Percentiles rank a stretch among this genome's conserved stretches.
Conservation (phyloP, 352 stramenopile genomes). For the Phytophthora cryptogea region DNA sequence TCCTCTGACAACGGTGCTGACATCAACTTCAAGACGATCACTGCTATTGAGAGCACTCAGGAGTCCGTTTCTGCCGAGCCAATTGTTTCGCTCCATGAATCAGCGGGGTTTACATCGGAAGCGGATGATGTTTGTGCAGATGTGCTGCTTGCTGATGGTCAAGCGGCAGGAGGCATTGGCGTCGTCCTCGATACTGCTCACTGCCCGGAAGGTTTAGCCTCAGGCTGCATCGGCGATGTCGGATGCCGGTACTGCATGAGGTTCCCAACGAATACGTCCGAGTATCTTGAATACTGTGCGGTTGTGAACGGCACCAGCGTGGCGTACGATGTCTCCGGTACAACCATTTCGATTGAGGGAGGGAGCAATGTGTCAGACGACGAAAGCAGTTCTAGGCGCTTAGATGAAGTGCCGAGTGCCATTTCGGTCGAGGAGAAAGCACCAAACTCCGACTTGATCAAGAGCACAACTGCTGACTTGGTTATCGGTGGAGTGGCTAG, state of each 20-base stretch:
- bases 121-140: conserved; percentile 14
- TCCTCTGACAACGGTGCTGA: conserved; percentile 22
- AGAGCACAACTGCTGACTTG: neutral
- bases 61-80: neutral
- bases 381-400: conserved; percentile 4
- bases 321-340: conserved; percentile 16
- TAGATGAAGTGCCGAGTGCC: neutral
- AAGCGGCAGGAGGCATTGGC: conserved; percentile 32
- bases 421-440: conserved; percentile 7
- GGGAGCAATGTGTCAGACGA: neutral
- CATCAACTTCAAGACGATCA: conserved; percentile 33
- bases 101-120: conserved; percentile 2
- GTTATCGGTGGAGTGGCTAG: conserved; percentile 11
- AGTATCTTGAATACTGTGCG: conserved; percentile 35
- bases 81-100: conserved; percentile 16
- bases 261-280: conserved; percentile 28
- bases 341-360: conserved; percentile 1
- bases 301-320: conserved; percentile 19
- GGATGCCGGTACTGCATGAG: conserved; percentile 42
- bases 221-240: conserved; percentile 29
- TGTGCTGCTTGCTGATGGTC: conserved; percentile 28
- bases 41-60: conserved; percentile 12
- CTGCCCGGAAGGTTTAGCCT: conserved; percentile 28
- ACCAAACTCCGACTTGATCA: neutral
- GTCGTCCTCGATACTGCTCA: conserved; percentile 33